These are phyloP conservation scores for Hypericum perforatum DNA, from an alignment of 345 rosid genomes.

Conservation along the genomic window DNA sequence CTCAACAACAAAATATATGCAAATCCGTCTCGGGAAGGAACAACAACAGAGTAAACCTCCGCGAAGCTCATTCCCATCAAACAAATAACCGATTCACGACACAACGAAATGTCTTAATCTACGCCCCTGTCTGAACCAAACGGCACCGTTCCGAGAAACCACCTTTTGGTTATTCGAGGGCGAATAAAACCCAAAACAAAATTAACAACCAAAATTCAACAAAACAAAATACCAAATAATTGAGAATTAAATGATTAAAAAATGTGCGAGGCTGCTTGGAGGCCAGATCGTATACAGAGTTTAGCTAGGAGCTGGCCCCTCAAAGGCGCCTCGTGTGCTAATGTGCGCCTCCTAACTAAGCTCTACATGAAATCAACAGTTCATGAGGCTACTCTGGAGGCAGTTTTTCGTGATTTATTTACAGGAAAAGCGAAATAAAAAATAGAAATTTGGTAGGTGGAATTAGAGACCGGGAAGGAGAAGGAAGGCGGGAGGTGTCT, in stretches of 20 bases:
- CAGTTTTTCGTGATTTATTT: conserved; percentile 6
- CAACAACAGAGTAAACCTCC: neutral
- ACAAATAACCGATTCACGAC: conserved; percentile 11
- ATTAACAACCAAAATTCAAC: neutral
- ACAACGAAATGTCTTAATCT: neutral
- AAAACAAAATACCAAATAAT: neutral
- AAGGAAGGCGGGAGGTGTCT: too few species aligned
- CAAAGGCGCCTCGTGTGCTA: conserved; percentile 14
- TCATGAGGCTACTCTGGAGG: neutral
- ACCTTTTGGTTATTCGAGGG: conserved; percentile 18
- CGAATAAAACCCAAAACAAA: neutral
- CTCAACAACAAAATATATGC: conserved; percentile 1
- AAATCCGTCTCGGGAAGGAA: conserved; percentile 21
- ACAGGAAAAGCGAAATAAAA: conserved; percentile 4
- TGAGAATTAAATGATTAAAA: neutral
- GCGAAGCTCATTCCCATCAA: conserved; percentile 1
- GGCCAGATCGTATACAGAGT: neutral
- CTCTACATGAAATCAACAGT: conserved; percentile 15
- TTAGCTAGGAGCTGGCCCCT: conserved; percentile 8
- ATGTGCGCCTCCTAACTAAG: conserved; percentile 30
- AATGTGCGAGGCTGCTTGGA: conserved; percentile 22
- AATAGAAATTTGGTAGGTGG: neutral
- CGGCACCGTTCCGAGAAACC: neutral
- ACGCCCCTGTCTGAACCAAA: conserved; percentile 26
- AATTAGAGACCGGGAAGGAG: too few species aligned